Conservation (phyloP, 2,329 filamentous ascomycete genomes). For the Pyrenophora seminiperda region DNA sequence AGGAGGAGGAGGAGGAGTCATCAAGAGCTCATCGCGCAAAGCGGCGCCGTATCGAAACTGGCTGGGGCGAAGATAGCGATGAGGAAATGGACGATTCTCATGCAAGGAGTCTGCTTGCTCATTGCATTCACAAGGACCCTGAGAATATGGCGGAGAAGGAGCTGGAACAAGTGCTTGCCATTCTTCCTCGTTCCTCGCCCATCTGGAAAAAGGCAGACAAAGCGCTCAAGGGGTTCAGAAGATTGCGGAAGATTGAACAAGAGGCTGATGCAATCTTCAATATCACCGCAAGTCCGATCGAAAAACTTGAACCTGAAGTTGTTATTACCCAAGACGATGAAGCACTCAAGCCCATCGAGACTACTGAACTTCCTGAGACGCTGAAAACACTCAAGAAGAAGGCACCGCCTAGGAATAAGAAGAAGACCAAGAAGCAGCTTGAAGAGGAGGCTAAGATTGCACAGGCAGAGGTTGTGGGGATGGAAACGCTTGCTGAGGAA, state of each 20-base stretch:
- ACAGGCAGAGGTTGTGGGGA: constrained; percentile 50
- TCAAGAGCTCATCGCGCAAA: constrained; percentile 52
- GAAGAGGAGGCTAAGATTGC: constrained; percentile 58
- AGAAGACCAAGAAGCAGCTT: constrained; percentile 78
- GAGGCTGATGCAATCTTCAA: constrained; percentile 75
- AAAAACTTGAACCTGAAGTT: constrained; percentile 46
- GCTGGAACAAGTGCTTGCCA: constrained; percentile 59
- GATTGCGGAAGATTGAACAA: constrained; percentile 78
- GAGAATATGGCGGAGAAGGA: constrained; percentile 71
- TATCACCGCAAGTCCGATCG: constrained; percentile 53
- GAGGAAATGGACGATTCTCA: constrained; percentile 56
- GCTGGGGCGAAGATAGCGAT: constrained; percentile 55
- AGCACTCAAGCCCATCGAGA: constrained; percentile 43
- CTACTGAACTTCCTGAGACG: constrained; percentile 42
- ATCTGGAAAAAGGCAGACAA: constrained; percentile 78
- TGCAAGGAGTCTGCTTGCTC: constrained; percentile 54
- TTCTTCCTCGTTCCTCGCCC: constrained; percentile 61
- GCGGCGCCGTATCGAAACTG: constrained; percentile 52
- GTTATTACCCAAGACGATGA: constrained; percentile 53
- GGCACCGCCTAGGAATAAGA: constrained; percentile 64
- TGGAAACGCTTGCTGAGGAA: constrained; percentile 36
- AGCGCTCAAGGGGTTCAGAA: constrained; percentile 59
- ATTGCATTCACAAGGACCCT: constrained; percentile 63
- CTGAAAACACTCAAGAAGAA: constrained; percentile 37
- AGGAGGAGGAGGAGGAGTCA: constrained; percentile 55